Evolutionary conservation across 2,329 filamentous ascomycete species (phyloP).

Genomic region (Exophiala sp.): DNA sequence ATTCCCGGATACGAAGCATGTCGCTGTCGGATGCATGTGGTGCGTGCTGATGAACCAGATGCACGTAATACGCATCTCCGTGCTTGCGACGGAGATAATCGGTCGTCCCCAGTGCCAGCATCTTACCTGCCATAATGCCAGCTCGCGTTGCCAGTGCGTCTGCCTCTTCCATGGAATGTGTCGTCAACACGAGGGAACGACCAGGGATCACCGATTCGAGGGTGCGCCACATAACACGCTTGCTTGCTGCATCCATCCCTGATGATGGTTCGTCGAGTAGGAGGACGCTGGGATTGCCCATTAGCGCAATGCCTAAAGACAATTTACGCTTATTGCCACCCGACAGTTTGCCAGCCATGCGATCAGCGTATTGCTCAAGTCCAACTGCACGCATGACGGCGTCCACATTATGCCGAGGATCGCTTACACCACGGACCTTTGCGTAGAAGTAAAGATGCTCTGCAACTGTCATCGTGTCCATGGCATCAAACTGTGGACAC

Average conservation of each 20-base stretch:
- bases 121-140: conserved; percentile 78
- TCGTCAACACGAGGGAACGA: conserved; percentile 81
- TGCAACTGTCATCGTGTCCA: conserved; percentile 84
- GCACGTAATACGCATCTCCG: conserved; percentile 75
- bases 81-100: conserved; percentile 69
- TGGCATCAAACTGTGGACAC: conserved; percentile 82
- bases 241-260: conserved; percentile 85
- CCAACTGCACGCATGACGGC: conserved; percentile 80
- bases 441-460: conserved; percentile 90
- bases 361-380: conserved; percentile 63
- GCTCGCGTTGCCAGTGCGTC: conserved; percentile 79
- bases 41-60: conserved; percentile 71
- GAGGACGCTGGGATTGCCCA: conserved; percentile 84
- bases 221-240: conserved; percentile 90
- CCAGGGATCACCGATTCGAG: conserved; percentile 70
- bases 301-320: conserved; percentile 81
- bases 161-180: conserved; percentile 93
- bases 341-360: conserved; percentile 75
- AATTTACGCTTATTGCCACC: conserved; percentile 95
- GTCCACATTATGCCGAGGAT: conserved; percentile 72
- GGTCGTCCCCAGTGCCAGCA: conserved; percentile 79
- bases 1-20: conserved; percentile 62
- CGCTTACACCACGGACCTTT: conserved; percentile 70
- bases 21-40: conserved; percentile 68
- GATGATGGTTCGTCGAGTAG: conserved; percentile 86